Percentiles rank a stretch among this genome's conserved stretches.
Conservation (phyloP, 306 rosid genomes). For the Bauhinia variegata region DNA sequence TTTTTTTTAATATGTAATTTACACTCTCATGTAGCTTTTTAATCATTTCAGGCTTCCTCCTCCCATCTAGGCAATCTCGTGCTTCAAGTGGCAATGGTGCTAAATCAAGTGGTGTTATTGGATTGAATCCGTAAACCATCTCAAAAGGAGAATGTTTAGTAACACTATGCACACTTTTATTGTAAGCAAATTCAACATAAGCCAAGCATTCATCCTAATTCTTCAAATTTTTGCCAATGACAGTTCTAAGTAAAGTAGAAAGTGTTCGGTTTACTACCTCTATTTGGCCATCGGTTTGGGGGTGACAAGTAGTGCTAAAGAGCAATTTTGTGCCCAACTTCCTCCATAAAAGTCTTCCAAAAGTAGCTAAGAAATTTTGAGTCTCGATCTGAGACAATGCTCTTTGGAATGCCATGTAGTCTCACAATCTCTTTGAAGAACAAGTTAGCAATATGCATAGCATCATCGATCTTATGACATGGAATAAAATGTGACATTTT, state of each 20-base stretch:
- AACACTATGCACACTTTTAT: neutral
- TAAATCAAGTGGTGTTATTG: neutral
- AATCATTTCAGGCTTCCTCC: neutral
- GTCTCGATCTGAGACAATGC: neutral
- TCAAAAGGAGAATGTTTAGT: neutral
- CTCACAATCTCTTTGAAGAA: neutral
- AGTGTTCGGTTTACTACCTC: neutral
- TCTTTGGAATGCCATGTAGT: neutral
- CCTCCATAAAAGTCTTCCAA: neutral
- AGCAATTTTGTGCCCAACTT: neutral
- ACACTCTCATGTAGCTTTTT: neutral
- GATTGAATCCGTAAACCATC: neutral
- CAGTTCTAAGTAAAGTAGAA: neutral
- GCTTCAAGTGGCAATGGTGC: neutral
- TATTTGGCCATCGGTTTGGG: neutral
- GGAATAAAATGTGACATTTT: neutral
- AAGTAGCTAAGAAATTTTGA: neutral
- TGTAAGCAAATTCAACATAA: neutral
- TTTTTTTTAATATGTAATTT: too few species aligned
- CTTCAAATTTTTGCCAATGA: neutral
- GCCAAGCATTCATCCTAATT: neutral
- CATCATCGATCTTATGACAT: too few species aligned
- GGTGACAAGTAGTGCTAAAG: neutral
- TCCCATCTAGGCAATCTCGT: neutral
- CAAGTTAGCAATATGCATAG: neutral